phyloP scores from a whole-genome alignment of 2,329 filamentous ascomycete species.

The Tolypocladium cylindrosporum region DNA sequence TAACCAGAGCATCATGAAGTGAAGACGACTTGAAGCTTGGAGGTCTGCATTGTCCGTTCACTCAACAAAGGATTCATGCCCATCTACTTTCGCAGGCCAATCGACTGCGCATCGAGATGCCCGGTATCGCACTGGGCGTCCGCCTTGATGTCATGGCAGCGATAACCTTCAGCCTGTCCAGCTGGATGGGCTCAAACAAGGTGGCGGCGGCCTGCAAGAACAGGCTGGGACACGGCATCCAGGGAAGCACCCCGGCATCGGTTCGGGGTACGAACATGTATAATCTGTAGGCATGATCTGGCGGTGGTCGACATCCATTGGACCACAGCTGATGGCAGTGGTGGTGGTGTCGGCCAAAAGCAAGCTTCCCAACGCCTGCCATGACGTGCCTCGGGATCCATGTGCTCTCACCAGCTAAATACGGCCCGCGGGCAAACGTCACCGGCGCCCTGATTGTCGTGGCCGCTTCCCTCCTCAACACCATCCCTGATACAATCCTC shows the following conservation, averaged over 20 bases:
- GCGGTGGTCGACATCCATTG: background rate
- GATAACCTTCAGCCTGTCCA: too few relatives aligned
- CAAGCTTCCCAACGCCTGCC: background rate
- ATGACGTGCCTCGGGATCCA: background rate
- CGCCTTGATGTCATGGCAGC: background rate
- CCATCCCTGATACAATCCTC: background rate
- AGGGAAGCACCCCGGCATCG: background rate
- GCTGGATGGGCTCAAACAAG: background rate
- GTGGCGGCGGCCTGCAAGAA: background rate
- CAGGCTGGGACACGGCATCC: background rate
- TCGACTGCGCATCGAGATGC: background rate
- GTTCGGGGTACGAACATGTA: background rate
- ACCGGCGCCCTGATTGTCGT: background rate
- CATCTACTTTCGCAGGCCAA: background rate
- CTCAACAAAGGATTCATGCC: background rate
- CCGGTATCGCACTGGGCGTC: background rate
- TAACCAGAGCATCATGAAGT: too few relatives aligned
- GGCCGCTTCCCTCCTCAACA: background rate
- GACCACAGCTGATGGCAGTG: background rate
- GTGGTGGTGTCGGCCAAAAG: background rate
- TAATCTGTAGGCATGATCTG: background rate
- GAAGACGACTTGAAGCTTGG: too few relatives aligned
- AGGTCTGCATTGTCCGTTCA: too few relatives aligned
- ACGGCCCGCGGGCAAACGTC: background rate
- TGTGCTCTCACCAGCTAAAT: background rate